A percentile compares a stretch with the other conserved stretches of the same genome.
Conservation (phyloP, 306 rosid genomes). For the Gastrolobium villosum region DNA sequence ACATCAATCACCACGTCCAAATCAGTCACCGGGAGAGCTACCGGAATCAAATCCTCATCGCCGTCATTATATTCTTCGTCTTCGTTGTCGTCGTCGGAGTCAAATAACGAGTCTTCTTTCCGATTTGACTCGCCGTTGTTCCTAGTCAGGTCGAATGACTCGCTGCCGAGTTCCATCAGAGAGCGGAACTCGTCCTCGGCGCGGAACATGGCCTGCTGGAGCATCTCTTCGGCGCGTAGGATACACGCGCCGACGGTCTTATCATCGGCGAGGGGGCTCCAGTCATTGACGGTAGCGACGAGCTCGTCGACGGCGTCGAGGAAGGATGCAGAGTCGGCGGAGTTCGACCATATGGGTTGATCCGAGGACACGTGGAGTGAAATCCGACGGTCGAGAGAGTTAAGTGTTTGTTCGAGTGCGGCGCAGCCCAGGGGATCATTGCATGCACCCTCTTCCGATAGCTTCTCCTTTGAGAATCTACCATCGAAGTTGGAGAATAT, state of each 20-base stretch:
- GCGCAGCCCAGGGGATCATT: conserved; percentile 58
- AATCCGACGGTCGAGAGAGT: conserved; percentile 75
- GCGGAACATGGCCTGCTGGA: conserved; percentile 83
- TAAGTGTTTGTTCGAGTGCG: conserved; percentile 62
- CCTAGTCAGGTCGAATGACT: conserved; percentile 66
- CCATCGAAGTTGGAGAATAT: conserved; percentile 87
- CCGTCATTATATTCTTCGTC: neutral
- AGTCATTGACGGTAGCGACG: conserved; percentile 59
- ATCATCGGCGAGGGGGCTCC: conserved; percentile 71
- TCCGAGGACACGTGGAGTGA: conserved; percentile 64
- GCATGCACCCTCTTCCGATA: conserved; percentile 47
- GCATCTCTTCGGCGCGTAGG: conserved; percentile 71
- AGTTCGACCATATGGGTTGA: conserved; percentile 65
- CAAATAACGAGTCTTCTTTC: conserved; percentile 48
- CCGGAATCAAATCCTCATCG: neutral
- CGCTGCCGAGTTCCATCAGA: conserved; percentile 80
- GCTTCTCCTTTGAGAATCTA: conserved; percentile 81
- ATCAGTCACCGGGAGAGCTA: conserved; percentile 62
- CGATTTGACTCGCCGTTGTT: conserved; percentile 58
- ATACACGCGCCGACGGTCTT: conserved; percentile 65
- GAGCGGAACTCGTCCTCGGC: conserved; percentile 79
- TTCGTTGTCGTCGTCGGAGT: conserved; percentile 59
- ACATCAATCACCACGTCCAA: conserved; percentile 71
- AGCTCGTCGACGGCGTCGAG: conserved; percentile 78
- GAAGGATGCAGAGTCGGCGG: conserved; percentile 67